A percentile compares a stretch with the other conserved stretches of the same genome.
phyloP scores from a whole-genome alignment of 169 alveolate species.

The Amoebophrya sp. region DNA sequence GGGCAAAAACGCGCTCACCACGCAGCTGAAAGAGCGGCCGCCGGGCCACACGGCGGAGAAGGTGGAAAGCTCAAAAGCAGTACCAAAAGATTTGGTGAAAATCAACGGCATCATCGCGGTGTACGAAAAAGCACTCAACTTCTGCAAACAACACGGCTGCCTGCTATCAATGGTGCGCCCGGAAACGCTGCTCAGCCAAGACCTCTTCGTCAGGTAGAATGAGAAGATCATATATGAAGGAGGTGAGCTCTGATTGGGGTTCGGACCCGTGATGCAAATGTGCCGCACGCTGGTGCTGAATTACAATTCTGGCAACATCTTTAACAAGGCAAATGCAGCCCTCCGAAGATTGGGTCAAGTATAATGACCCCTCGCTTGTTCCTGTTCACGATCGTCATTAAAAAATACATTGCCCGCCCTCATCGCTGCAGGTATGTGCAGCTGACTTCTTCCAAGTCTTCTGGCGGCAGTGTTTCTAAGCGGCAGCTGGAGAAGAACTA shows the following conservation, averaged over 20 bases:
- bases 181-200: slow-evolving; percentile 46
- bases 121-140: slow-evolving; percentile 21
- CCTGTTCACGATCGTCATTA: no score
- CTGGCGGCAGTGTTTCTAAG: neutral
- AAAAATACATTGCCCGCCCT: no score
- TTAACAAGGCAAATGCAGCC: no score
- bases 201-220: slow-evolving; percentile 42
- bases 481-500: slow-evolving; percentile 48
- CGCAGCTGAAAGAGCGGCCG: neutral
- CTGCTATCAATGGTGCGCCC: slow-evolving; percentile 68
- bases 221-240: no score
- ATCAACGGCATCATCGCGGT: neutral
- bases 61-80: neutral
- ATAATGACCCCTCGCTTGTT: no score
- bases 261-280: neutral
- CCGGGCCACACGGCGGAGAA: neutral
- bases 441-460: neutral
- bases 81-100: neutral
- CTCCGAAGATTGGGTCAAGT: no score
- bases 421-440: neutral
- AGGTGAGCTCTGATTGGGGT: no score
- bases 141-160: slow-evolving; percentile 51
- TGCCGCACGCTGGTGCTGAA: no score
- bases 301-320: no score
- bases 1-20: slow-evolving; percentile 55